These are phyloP conservation scores for Litsea cubeba DNA, from an alignment of 164 flowering plant species.

Conservation along the genomic window DNA sequence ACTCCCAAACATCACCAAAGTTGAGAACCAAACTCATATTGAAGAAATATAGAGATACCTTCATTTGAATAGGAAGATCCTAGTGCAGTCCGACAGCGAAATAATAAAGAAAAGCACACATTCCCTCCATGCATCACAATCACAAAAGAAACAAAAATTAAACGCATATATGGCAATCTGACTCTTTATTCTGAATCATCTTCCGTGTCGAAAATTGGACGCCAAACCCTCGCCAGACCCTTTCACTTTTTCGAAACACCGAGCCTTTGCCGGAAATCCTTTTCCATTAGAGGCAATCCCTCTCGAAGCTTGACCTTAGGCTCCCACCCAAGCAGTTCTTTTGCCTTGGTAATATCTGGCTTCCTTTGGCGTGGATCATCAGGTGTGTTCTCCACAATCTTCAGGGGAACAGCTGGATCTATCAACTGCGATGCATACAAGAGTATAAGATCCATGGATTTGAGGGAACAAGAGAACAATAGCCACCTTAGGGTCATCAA, in stretches of 20 bases:
- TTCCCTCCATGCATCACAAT: too few species aligned
- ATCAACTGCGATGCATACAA: conserved; percentile 45
- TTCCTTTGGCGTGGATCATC: conserved; percentile 90
- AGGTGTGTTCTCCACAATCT: conserved; percentile 75
- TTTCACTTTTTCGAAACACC: conserved; percentile 41
- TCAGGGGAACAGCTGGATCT: conserved; percentile 47
- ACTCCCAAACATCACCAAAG: too few species aligned
- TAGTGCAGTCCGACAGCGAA: too few species aligned
- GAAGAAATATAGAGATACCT: too few species aligned
- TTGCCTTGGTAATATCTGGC: conserved; percentile 73
- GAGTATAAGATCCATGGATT: not conserved
- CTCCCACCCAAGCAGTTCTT: conserved; percentile 63
- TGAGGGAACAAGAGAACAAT: not conserved
- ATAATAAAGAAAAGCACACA: too few species aligned
- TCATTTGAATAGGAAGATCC: too few species aligned
- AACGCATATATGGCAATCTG: too few species aligned
- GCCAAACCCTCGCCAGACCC: not conserved
- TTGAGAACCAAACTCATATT: too few species aligned
- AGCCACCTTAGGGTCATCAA: too few species aligned
- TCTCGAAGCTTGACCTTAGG: conserved; percentile 65
- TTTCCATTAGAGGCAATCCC: conserved; percentile 74
- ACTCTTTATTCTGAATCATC: too few species aligned
- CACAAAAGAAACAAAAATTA: too few species aligned
- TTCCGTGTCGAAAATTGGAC: too few species aligned
- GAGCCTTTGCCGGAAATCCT: conserved; percentile 61